These are phyloP conservation scores for Pythium oligandrum DNA, from an alignment of 352 stramenopile species.

Conservation along the genomic window DNA sequence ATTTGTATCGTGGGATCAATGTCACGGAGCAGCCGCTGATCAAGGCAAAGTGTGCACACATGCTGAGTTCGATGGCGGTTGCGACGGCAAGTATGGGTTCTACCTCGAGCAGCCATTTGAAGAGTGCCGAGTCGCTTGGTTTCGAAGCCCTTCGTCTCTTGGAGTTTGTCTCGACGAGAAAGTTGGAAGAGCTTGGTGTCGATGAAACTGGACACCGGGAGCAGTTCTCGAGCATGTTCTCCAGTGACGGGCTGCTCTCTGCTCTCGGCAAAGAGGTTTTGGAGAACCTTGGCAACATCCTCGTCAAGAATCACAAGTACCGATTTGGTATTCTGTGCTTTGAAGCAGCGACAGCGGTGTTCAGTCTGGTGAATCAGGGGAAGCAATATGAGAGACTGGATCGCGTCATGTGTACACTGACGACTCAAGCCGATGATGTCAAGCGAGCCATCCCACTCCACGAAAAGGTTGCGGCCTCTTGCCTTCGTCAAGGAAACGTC, in stretches of 20 bases:
- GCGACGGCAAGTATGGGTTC: constrained; percentile 33
- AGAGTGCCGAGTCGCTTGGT: constrained; percentile 57
- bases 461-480: constrained; percentile 68
- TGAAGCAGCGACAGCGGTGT: constrained; percentile 60
- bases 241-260: constrained; percentile 69
- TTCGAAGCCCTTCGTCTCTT: constrained; percentile 76
- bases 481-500: constrained; percentile 72
- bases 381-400: constrained; percentile 76
- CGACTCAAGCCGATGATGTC: constrained; percentile 71
- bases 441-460: constrained; percentile 68
- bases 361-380: constrained; percentile 63
- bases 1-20: constrained; percentile 12
- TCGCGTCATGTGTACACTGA: constrained; percentile 65
- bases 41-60: constrained; percentile 68
- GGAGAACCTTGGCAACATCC: constrained; percentile 66
- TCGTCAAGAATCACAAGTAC: constrained; percentile 87
- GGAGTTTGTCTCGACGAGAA: constrained; percentile 38
- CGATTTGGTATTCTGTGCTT: constrained; percentile 77
- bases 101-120: constrained; percentile 27
- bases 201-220: constrained; percentile 16
- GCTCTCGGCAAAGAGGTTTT: constrained; percentile 65
- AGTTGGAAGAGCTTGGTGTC: constrained; percentile 17
- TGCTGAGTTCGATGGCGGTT: constrained; percentile 50
- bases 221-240: constrained; percentile 58
- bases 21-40: constrained; percentile 42